These are phyloP conservation scores for Microbotryum silenes-acaulis DNA, from an alignment of 1,284 basidiomycete species.

Conservation along the genomic window DNA sequence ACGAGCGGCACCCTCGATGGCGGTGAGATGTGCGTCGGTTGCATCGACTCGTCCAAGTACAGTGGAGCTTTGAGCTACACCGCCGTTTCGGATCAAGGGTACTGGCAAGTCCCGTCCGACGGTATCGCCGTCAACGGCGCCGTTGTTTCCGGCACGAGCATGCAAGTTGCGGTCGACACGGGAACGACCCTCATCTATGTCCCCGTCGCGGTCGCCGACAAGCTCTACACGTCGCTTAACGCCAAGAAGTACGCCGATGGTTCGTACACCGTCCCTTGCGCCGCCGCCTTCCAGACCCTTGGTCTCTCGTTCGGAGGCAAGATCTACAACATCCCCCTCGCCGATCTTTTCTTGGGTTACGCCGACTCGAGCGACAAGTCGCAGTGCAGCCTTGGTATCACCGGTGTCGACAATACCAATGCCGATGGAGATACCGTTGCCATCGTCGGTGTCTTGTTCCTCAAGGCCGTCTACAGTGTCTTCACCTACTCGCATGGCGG, in stretches of 20 bases:
- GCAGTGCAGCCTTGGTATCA: constrained; percentile 33
- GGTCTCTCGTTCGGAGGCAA: constrained; percentile 29
- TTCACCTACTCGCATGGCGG: constrained; percentile 30
- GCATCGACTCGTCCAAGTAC: constrained; percentile 25
- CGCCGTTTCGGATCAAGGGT: constrained; percentile 21
- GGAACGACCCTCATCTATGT: constrained; percentile 36
- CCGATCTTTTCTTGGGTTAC: constrained; percentile 28
- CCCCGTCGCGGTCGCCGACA: constrained; percentile 24
- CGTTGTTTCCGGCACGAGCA: constrained; percentile 26
- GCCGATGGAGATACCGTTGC: constrained; percentile 31
- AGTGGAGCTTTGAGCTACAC: constrained; percentile 22
- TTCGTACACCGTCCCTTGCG: constrained; percentile 33
- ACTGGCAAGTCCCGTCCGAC: constrained; percentile 28
- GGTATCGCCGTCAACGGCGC: constrained; percentile 30
- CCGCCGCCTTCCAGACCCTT: constrained; percentile 19
- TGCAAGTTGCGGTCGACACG: constrained; percentile 31
- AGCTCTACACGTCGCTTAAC: constrained; percentile 29
- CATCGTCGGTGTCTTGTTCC: constrained; percentile 32
- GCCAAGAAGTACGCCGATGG: constrained; percentile 23
- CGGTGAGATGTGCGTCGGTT: constrained; percentile 30
- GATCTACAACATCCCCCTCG: constrained; percentile 26
- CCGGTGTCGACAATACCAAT: constrained; percentile 30
- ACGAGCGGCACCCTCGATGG: constrained; percentile 20
- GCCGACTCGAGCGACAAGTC: constrained; percentile 8
- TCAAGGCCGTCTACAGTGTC: constrained; percentile 29